These are phyloP conservation scores for Raphanus sativus DNA, from an alignment of 345 rosid genomes.

Conservation along the genomic window DNA sequence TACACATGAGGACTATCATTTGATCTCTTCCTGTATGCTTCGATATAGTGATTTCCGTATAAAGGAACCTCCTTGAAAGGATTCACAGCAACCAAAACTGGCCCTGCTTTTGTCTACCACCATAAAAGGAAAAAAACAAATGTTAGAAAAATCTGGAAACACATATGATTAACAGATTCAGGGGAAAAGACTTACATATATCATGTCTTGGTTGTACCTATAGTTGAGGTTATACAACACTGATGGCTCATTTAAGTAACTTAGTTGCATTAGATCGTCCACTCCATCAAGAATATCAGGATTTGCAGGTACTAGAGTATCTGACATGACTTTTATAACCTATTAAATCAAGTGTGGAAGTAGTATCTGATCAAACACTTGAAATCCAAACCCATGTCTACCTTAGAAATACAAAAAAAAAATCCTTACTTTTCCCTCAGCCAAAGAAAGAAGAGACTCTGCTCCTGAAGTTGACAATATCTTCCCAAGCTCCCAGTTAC, in stretches of 20 bases:
- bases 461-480: conserved; percentile 64
- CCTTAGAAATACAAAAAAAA: conserved; percentile 12
- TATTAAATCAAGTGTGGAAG: conserved; percentile 28
- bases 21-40: conserved; percentile 79
- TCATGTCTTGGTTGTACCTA: conserved; percentile 86
- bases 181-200: conserved; percentile 68
- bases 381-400: conserved; percentile 7
- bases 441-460: conserved; percentile 63
- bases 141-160: not conserved
- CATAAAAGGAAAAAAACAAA: conserved; percentile 24
- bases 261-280: conserved; percentile 96
- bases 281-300: conserved; percentile 99
- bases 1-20: conserved; percentile 88
- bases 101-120: conserved; percentile 95
- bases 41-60: conserved; percentile 75
- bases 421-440: conserved; percentile 75
- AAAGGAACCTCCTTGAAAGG: conserved; percentile 91
- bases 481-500: conserved; percentile 87
- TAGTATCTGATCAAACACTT: not conserved
- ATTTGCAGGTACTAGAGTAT: conserved; percentile 79
- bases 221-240: conserved; percentile 87
- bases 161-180: conserved; percentile 1
- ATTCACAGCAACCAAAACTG: conserved; percentile 91
- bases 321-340: conserved; percentile 71
- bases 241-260: conserved; percentile 96